Evolutionary conservation across 78 protist genomes (phyloP).

Genomic region (Dictyostelium citrinum): DNA sequence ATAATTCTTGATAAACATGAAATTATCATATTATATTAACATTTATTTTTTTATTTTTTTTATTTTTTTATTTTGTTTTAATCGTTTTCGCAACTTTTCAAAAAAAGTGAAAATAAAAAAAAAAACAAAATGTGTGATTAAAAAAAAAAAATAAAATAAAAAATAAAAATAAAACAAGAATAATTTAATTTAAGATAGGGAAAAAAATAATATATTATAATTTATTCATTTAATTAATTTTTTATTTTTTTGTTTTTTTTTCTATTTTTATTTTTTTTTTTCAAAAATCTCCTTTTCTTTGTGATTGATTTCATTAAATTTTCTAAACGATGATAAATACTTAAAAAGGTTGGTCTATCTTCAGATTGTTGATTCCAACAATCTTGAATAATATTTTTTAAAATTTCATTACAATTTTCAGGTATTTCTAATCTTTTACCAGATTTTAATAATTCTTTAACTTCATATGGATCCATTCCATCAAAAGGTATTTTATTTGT

Average conservation of each 20-base stretch:
- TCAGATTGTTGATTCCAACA: slow-evolving; percentile 70
- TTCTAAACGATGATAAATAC: slow-evolving; percentile 52
- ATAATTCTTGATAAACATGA: neutral
- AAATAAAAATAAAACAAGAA: too few species aligned
- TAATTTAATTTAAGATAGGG: too few species aligned
- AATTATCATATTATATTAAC: neutral
- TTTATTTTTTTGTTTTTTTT: neutral
- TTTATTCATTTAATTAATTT: too few species aligned
- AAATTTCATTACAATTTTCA: slow-evolving; percentile 17
- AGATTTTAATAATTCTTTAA: slow-evolving; percentile 58
- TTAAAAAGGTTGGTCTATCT: slow-evolving; percentile 60
- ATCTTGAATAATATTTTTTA: slow-evolving; percentile 20
- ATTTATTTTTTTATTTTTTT: neutral
- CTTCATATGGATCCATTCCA: slow-evolving; percentile 65
- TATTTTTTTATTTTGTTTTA: too few species aligned
- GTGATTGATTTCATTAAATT: slow-evolving; percentile 37
- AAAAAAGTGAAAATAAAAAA: too few species aligned
- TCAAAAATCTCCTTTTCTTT: neutral
- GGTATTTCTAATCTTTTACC: slow-evolving; percentile 54
- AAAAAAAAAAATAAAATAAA: too few species aligned
- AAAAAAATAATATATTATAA: too few species aligned
- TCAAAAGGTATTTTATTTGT: slow-evolving; percentile 57
- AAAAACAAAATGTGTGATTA: too few species aligned
- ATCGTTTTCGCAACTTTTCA: too few species aligned
- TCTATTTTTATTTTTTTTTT: neutral